Evolutionary conservation across 169 alveolate species (phyloP).

Genomic region (Plasmodium vivax): DNA sequence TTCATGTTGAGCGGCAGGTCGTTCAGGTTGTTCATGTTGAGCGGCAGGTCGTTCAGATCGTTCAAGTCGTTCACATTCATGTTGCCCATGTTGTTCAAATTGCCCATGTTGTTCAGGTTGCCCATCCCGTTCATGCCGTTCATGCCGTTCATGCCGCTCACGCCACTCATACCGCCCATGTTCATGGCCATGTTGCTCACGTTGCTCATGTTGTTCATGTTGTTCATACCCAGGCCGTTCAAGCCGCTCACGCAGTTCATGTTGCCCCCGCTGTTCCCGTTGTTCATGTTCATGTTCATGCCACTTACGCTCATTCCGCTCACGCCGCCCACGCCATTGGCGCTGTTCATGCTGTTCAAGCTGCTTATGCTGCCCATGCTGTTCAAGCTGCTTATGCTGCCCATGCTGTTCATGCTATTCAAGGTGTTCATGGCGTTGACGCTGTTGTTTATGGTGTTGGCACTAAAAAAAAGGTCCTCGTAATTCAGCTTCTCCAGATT

Average conservation of each 20-base stretch:
- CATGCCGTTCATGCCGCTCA: not conserved
- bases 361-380: not conserved
- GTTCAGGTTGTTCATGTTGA: not conserved
- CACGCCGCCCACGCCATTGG: not conserved
- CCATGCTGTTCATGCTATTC: not conserved
- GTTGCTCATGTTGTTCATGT: not conserved
- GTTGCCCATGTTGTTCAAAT: not conserved
- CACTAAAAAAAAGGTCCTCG: conserved; percentile 32
- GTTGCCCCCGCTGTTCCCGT: not conserved
- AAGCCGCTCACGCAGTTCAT: not conserved
- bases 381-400: not conserved
- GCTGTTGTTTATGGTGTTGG: not conserved
- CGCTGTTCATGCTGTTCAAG: not conserved
- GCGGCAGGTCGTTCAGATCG: not conserved
- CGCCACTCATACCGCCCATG: not conserved
- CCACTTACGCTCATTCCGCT: not conserved
- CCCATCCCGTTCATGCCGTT: not conserved
- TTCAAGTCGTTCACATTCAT: not conserved
- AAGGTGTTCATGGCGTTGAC: not conserved
- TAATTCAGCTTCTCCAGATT: conserved; percentile 19
- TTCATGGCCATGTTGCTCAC: not conserved
- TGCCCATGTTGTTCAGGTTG: not conserved
- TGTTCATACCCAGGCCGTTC: not conserved
- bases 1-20: not conserved
- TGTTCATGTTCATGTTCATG: not conserved